Base-by-base conservation (phyloP, 306 rosid genomes). In the Medicago lupulina region DNA sequence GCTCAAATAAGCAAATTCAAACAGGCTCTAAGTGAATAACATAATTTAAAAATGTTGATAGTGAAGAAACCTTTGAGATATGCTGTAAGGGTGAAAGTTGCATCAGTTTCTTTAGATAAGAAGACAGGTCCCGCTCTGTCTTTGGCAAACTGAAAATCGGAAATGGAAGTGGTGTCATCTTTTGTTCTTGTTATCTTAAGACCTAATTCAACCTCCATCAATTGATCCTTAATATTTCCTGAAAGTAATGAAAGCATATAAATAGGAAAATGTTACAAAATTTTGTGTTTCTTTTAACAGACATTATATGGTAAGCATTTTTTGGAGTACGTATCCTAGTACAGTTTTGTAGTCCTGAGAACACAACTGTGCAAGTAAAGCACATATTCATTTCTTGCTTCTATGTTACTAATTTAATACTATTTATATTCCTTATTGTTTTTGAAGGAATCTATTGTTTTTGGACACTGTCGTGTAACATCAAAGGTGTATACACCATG, bases 131-230 rank as follows among this genome's bases (percentile, higher is more conserved):
- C 86, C n/a, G 87, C 81, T 77, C 76, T 59, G 71, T 76, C 89
- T 81, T 86, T 88, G 64, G 89, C 79, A 73, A 89, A 82, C 61
- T 63, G 87, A 70, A 89, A 57, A 54, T 87, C 80, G 66, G 96
- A 58, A 41, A 80, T 58, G 67, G 90, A 80, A 57, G 86, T 74
- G 31, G 57, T 53, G 77, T 88, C 88, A 53, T 82, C 86, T 67
- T 21, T 71, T 77, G 83, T 83, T 70, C 77, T 73, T 39, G 89
- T 89, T 87, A 91, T 84, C 83, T 91, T 89, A 28, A 91, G 88
- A 17, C 88, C 96, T 67, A 91, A 79, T 75, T 89, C 92, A 50
- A 87, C 61, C 69, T 86, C 96, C 98, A 91, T 36, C 14, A 46
- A 44, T 66, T 63, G 53, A 70, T 55, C 19, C 75, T 73, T 46